Conservation (phyloP, 192 early-diverging fungal species). For the Entrophospora sp. region DNA sequence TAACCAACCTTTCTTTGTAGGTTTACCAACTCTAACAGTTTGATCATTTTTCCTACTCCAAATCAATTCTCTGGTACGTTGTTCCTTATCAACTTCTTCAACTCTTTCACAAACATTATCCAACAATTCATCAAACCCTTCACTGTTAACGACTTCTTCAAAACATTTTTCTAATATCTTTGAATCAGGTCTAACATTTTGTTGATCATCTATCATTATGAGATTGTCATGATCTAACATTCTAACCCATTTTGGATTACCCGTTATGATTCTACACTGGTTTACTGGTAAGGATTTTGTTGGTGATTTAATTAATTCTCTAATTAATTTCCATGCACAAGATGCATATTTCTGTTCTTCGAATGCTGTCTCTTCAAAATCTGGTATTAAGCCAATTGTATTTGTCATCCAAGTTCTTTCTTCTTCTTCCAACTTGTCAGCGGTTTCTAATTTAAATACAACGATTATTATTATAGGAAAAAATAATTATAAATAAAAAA, state of each 20-base stretch:
- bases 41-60: constrained; percentile 21
- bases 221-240: constrained; percentile 12
- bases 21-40: too few relatives aligned
- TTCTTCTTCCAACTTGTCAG: not conserved
- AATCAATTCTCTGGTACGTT: constrained; percentile 16
- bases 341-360: constrained; percentile 16
- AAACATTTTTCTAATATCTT: constrained; percentile 7
- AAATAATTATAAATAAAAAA: not conserved
- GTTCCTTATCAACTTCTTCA: constrained; percentile 7
- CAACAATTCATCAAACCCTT: constrained; percentile 10
- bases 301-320: constrained; percentile 11
- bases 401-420: constrained; percentile 14
- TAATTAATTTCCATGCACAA: constrained; percentile 16
- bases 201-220: not conserved
- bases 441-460: not conserved
- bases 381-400: constrained; percentile 6
- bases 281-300: not conserved
- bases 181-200: constrained; percentile 15
- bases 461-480: not conserved
- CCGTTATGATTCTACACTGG: constrained; percentile 2
- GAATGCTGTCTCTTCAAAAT: constrained; percentile 9
- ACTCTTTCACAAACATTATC: constrained; percentile 5
- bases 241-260: not conserved
- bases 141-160: not conserved
- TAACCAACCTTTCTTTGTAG: too few relatives aligned